These are phyloP conservation scores for Kodamaea arcana DNA, from an alignment of 1,139 yeast species.

Conservation along the genomic window DNA sequence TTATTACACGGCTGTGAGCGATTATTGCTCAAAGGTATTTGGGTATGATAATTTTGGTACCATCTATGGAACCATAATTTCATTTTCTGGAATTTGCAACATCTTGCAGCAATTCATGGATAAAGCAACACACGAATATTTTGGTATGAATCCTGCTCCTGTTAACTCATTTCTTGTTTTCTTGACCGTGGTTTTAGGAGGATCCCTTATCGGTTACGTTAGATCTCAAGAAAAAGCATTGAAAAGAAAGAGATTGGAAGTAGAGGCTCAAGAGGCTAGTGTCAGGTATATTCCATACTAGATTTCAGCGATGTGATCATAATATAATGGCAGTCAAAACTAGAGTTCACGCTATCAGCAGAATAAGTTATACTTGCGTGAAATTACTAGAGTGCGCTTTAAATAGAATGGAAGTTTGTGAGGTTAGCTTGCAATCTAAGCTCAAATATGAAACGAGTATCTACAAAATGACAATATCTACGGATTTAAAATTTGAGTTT, in stretches of 20 bases:
- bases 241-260: constrained; percentile 51
- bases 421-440: too few relatives aligned
- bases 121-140: constrained; percentile 58
- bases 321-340: too few relatives aligned
- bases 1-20: constrained; percentile 88
- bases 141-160: constrained; percentile 75
- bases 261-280: constrained; percentile 61
- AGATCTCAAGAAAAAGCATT: constrained; percentile 48
- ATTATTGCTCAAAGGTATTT: constrained; percentile 86
- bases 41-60: constrained; percentile 92
- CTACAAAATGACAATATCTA: too few relatives aligned
- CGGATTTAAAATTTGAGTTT: too few relatives aligned
- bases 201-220: constrained; percentile 49
- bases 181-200: constrained; percentile 54
- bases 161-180: constrained; percentile 55
- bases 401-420: too few relatives aligned
- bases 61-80: constrained; percentile 82
- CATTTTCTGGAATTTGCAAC: constrained; percentile 75
- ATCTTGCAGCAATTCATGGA: constrained; percentile 70
- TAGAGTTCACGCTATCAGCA: too few relatives aligned
- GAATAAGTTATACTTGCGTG: too few relatives aligned
- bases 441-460: too few relatives aligned
- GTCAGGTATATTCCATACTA: constrained; percentile 45
- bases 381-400: too few relatives aligned
- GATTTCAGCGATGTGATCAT: too few relatives aligned